These are phyloP conservation scores for Eucalyptus erythrocorys DNA, from an alignment of 345 rosid genomes.

Conservation along the genomic window DNA sequence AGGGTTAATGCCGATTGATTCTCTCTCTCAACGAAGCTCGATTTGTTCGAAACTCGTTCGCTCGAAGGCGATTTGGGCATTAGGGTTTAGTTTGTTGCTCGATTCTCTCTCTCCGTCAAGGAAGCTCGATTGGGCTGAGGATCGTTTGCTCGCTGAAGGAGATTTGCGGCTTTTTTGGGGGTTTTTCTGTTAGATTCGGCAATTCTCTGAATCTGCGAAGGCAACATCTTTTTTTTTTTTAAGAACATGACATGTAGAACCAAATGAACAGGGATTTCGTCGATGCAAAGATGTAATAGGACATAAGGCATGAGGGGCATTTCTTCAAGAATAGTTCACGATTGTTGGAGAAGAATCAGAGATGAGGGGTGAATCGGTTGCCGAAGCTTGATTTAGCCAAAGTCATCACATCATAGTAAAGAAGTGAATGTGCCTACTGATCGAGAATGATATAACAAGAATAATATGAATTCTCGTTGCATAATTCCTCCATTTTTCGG, in stretches of 20 bases:
- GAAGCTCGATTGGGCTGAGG: not conserved
- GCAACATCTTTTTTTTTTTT: rapidly evolving
- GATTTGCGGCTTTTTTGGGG: not conserved
- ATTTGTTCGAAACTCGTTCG: rapidly evolving
- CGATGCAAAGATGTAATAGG: not conserved
- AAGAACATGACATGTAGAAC: not conserved
- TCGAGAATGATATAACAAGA: too few relatives aligned
- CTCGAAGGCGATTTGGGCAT: not conserved
- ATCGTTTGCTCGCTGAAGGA: not conserved
- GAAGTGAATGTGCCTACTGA: rapidly evolving
- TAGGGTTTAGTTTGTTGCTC: not conserved
- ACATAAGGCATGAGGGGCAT: not conserved
- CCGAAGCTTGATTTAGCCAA: rapidly evolving
- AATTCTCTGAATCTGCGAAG: not conserved
- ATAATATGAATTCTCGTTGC: too few relatives aligned
- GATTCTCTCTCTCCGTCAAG: not conserved
- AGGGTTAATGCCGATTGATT: not conserved
- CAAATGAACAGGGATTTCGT: not conserved
- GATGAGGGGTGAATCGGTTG: not conserved
- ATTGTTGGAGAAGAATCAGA: not conserved
- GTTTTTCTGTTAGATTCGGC: not conserved
- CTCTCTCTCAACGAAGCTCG: not conserved
- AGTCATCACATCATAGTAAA: too few relatives aligned
- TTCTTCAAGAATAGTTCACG: not conserved
- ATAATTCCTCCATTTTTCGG: rapidly evolving